These are phyloP conservation scores for Dioscorea zingiberensis DNA, from an alignment of 106 monocot species.

Conservation along the genomic window DNA sequence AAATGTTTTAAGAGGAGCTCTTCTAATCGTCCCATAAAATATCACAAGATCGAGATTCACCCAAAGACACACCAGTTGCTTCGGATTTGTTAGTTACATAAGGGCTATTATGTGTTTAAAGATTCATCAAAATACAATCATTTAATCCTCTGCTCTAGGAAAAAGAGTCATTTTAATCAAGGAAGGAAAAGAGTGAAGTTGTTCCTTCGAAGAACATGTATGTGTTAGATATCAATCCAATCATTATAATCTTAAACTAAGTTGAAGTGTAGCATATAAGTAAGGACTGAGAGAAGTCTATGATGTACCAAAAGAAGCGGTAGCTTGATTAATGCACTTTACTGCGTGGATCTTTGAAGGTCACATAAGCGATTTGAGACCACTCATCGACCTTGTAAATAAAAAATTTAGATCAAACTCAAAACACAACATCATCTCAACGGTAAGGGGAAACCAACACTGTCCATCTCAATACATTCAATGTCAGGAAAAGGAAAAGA, in stretches of 20 bases:
- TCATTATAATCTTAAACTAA: background rate
- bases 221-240: background rate
- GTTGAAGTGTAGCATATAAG: background rate
- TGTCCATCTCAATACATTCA: constrained; percentile 6
- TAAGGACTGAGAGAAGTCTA: background rate
- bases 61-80: too few species aligned
- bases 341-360: constrained; percentile 39
- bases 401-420: background rate
- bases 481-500: constrained; percentile 10
- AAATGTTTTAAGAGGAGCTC: too few species aligned
- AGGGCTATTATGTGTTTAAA: too few species aligned
- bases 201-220: background rate
- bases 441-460: background rate
- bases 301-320: constrained; percentile 26
- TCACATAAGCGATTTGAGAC: constrained; percentile 34
- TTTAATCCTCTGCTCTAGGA: background rate
- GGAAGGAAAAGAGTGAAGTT: background rate
- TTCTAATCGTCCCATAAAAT: too few species aligned
- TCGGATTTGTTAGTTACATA: too few species aligned
- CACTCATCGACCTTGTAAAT: constrained; percentile 31
- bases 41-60: too few species aligned
- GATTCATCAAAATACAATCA: too few species aligned
- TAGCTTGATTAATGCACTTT: constrained; percentile 31
- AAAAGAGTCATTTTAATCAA: background rate
- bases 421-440: background rate